Base-by-base conservation (phyloP, 176 grass and related monocot species). In the Avena atlantica region DNA sequence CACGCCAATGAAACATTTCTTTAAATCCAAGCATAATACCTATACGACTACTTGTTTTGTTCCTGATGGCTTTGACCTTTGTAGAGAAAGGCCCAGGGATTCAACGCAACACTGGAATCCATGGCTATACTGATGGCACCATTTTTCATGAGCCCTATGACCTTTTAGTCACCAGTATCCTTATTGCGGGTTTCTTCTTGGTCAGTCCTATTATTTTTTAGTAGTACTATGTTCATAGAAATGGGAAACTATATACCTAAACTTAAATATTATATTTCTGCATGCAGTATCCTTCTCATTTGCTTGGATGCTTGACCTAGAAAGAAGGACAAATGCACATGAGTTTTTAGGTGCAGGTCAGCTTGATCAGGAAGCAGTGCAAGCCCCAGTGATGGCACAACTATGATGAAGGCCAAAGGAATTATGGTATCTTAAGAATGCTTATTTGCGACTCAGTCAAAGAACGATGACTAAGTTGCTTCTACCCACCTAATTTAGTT, bases 121-220 rank as follows among this genome's bases (percentile, higher is more conserved):
- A 37, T 88, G 29, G 93, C 91, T 57, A 64, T 87, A 59, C 79
- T 97, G 58, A 65, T 97, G 57, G 92, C 95, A 10, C 95, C 95
- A 85, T 55, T 95, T 67, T 84, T 95, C 25, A 95, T 97, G 87
- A 97, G 83, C 52, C 95, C 95, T 24, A 56, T 95, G 42, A 95
- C 93, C 78, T 95, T 93, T 97, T 90, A 97, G 87, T 55, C 31
- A 74, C 29, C 31, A 34, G 42, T 24, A 93, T 98, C 76, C 56
- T 98, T 2, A 66, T 98, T 23, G 91, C 91, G 0, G 87, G 93
- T 24, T 88, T 90, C 3, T 93, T 93, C 67, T 78, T 98, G 91
- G 95, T 98, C 11, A 83, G 79, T 65, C 12, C 16, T 14, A 36
- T 2, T 27, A 8, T 64, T 49, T 24, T 63, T 57, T 8, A 80